Conservation (phyloP, 805 yeast species). For the Candida saitoana region DNA sequence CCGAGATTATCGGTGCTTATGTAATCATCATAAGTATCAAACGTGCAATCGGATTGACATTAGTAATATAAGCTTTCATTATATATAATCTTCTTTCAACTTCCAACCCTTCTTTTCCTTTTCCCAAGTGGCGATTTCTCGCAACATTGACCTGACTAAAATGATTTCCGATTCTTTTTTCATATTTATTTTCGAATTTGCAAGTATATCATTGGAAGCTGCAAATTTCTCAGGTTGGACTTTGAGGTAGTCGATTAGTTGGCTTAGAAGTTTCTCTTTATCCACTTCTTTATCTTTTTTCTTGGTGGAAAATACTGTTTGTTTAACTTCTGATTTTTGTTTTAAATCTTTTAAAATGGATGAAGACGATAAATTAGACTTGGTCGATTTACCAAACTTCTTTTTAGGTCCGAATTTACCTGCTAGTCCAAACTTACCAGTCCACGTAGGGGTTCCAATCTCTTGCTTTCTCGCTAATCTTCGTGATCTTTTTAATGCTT, state of each 20-base stretch:
- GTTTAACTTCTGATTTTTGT: slow-evolving; percentile 33
- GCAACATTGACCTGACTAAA: slow-evolving; percentile 62
- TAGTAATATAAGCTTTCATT: no score
- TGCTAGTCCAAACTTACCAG: slow-evolving; percentile 86
- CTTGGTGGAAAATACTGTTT: slow-evolving; percentile 14
- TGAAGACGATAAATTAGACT: slow-evolving; percentile 34
- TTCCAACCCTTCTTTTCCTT: slow-evolving; percentile 57
- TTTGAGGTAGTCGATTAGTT: slow-evolving; percentile 38
- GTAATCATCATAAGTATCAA: not conserved
- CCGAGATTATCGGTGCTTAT: not conserved
- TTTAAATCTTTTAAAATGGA: slow-evolving; percentile 49
- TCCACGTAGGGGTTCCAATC: slow-evolving; percentile 92
- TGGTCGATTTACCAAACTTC: slow-evolving; percentile 2
- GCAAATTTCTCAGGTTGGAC: slow-evolving; percentile 37
- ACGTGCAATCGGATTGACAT: no score
- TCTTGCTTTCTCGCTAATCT: slow-evolving; percentile 39
- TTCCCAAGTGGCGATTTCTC: slow-evolving; percentile 67
- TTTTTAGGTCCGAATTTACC: slow-evolving; percentile 47
- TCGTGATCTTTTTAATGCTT: slow-evolving; percentile 59
- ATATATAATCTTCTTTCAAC: slow-evolving; percentile 46
- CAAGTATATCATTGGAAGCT: slow-evolving; percentile 48
- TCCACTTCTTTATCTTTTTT: slow-evolving; percentile 22
- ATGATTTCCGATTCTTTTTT: slow-evolving; percentile 49
- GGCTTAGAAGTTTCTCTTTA: slow-evolving; percentile 22
- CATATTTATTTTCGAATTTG: slow-evolving; percentile 22